Percentiles rank a stretch among this genome's conserved stretches.
Evolutionary conservation across 1,284 basidiomycete species (phyloP).

Genomic region (Laetiporus sulphureus): DNA sequence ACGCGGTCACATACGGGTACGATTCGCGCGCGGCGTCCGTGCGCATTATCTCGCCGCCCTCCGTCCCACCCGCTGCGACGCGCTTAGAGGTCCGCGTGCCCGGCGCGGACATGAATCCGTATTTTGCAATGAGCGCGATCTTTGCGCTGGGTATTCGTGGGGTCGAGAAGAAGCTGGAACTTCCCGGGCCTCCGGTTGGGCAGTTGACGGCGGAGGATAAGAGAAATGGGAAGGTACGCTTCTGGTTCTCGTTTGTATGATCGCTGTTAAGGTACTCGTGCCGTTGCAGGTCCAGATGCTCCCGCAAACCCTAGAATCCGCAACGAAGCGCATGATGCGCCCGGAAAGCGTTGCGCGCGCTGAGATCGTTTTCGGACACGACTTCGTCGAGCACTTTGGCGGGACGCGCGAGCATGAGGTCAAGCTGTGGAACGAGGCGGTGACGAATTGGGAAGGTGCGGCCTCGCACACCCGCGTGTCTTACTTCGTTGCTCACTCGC

Average conservation of each 20-base stretch:
- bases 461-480: not conserved
- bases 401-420: constrained; percentile 91
- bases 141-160: constrained; percentile 85
- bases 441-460: constrained; percentile 92
- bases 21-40: constrained; percentile 91
- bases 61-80: constrained; percentile 73
- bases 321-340: constrained; percentile 76
- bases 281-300: constrained; percentile 63
- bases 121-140: constrained; percentile 82
- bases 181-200: constrained; percentile 71
- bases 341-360: constrained; percentile 78
- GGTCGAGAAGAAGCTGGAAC: constrained; percentile 67
- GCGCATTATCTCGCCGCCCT: constrained; percentile 87
- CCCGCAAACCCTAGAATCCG: constrained; percentile 72
- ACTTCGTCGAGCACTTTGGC: constrained; percentile 90
- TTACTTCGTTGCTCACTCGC: not conserved
- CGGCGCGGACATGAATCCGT: constrained; percentile 93
- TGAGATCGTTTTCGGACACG: constrained; percentile 67
- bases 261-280: too few species aligned
- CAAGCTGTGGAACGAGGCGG: constrained; percentile 79
- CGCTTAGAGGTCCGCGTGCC: constrained; percentile 91
- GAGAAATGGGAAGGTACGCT: constrained; percentile 44
- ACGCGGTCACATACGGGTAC: constrained; percentile 89
- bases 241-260: not conserved
- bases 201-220: constrained; percentile 51